These are phyloP conservation scores for Cyclotella distinguenda DNA, from an alignment of 108 stramenopile species.

Conservation along the genomic window DNA sequence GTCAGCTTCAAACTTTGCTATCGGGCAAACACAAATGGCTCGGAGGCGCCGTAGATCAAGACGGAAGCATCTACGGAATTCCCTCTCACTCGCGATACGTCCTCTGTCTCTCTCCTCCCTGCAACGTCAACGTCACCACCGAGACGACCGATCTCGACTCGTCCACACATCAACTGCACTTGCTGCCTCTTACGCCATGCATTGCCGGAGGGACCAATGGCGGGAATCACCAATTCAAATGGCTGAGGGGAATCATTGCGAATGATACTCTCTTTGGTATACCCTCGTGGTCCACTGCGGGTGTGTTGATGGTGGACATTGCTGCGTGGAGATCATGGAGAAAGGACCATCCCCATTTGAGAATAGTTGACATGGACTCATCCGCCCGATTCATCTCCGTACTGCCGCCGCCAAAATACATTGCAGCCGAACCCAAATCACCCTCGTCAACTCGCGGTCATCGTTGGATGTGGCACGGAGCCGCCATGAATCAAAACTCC, in stretches of 20 bases:
- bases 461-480: slow-evolving; percentile 90
- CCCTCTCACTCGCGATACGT: slow-evolving; percentile 36
- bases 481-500: slow-evolving; percentile 64
- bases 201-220: slow-evolving; percentile 12
- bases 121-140: neutral
- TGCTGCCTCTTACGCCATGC: slow-evolving; percentile 21
- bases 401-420: slow-evolving; percentile 13
- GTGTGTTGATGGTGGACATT: slow-evolving; percentile 24
- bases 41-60: slow-evolving; percentile 25
- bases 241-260: slow-evolving; percentile 30
- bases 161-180: slow-evolving; percentile 12
- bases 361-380: slow-evolving; percentile 2
- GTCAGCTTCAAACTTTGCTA: slow-evolving; percentile 12
- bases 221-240: slow-evolving; percentile 29
- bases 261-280: slow-evolving; percentile 22
- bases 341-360: slow-evolving; percentile 5
- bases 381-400: neutral
- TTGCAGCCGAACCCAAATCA: neutral
- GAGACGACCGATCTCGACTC: slow-evolving; percentile 16
- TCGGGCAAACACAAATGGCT: slow-evolving; percentile 44
- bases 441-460: neutral
- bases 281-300: slow-evolving; percentile 24
- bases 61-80: slow-evolving; percentile 35
- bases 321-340: slow-evolving; percentile 14
- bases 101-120: slow-evolving; percentile 26